Base-by-base conservation (phyloP, 2,329 filamentous ascomycete species). In the Diplodia scrobiculata region DNA sequence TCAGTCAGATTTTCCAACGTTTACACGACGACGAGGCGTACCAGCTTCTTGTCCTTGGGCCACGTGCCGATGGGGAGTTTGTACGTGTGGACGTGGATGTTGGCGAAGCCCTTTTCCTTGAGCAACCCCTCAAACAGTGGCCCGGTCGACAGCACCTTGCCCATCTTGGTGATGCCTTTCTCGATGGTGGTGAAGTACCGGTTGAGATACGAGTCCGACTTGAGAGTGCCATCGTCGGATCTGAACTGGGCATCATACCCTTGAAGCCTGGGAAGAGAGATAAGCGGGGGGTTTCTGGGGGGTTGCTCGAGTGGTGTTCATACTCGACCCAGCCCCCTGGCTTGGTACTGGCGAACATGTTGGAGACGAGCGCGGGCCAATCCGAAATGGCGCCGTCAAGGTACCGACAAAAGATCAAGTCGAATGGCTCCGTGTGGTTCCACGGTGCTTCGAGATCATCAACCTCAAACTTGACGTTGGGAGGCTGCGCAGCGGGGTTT, bases 391-490 rank as follows among this genome's bases (percentile, higher is more conserved):
- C 79, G 27, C 80, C 81, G 69, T 79, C 71, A 79, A 85, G 77
- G 78, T 83, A 70, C 72, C 82, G 71, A 76, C 80, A 70, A 81
- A 83, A 79, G 80, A 88, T 82, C 68, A 84, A 81, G 72, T 89
- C 86, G 71, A 85, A 87, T 14, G 77, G 75, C 29, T 79, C 74
- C 3, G 79, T 74, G 55, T 84, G 84, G 29, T 79, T 73, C 86
- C 87, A 89, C 9, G 82, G 77, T 47, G 83, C 80, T 69, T 88
- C 85, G 63, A 83, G 82, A 71, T 89, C 86, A 71, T 89, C 87
- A 9, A 89, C 81, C 66, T 87, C 79, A 75, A 88, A 88, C 9
- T 79, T 80, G 19, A 86, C 80, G 71, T 89, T 89, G 11, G 84
- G 80, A 11, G 86, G 87, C 54, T 59, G 14, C 1, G 9, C 5